Evolutionary conservation across 2,329 filamentous ascomycete genomes (phyloP), one percentile per base, ranked within the genome.

Genomic region (Alternaria sp.): DNA sequence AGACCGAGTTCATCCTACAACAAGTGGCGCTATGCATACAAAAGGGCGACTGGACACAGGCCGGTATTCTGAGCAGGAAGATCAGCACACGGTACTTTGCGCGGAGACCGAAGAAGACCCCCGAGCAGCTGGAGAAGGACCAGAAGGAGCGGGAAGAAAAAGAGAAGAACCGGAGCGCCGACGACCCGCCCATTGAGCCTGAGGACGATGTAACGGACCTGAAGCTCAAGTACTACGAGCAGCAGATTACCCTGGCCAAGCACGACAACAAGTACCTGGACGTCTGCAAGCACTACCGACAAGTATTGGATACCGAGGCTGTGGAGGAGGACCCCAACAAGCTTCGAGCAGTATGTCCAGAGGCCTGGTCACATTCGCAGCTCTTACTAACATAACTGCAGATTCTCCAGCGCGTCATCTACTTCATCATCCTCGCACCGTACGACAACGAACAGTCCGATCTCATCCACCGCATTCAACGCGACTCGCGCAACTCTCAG

Each of bases 371-470:
- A 23, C 23, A 9, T 47, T 25, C 10, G 26, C 70, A 78, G 73
- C 54, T 52, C 2, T 44, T 46, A 36, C 64, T 68, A 57, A 68
- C 56, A 32, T 15, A 36, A 10, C 5, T 10, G 2, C 66, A 96
- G 93, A 89, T 93, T 17, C 88, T 99, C 46, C 93, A 97, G 84
- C 90, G 96, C 76, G 93, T 98, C 79, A 94, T 98, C 82, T 98
- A 97, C 87, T 99, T 97, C 81, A 90, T 97, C 79, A 96, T 98
- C 70, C 91, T 99, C 55, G 92, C 96, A 8, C 94, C 96, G 8
- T 93, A 98, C 82, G 95, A 99, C 84, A 99, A 99, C 81, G 96
- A 99, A 81, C 96, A 99, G 81, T 96, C 95, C 72, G 96, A 99
- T 73, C 91, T 99, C 59, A 90, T 99, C 65, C 94, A 99, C 83